Conservation (phyloP, 225 moss, liverwort and hornwort genomes). For the Physcomitrellopsis africana region DNA sequence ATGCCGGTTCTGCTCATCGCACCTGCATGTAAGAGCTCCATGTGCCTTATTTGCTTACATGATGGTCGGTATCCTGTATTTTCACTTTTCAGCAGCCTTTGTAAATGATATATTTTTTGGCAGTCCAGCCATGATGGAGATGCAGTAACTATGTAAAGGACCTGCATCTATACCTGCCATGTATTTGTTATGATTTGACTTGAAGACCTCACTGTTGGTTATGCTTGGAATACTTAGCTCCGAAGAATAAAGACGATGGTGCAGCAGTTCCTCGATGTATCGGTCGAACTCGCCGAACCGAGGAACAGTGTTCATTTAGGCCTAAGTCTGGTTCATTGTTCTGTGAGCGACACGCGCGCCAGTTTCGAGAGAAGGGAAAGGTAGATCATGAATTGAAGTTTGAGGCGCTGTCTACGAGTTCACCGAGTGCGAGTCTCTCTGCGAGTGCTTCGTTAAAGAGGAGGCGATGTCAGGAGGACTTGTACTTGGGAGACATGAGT, state of each 20-base stretch:
- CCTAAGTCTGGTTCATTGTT: constrained; percentile 57
- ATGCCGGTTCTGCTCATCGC: not conserved
- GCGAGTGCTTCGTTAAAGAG: constrained; percentile 21
- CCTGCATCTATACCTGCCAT: not conserved
- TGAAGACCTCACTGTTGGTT: constrained; percentile 26
- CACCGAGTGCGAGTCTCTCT: constrained; percentile 3
- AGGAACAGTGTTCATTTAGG: constrained; percentile 68
- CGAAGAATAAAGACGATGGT: constrained; percentile 18
- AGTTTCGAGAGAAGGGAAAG: constrained; percentile 34
- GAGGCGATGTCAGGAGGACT: constrained; percentile 30
- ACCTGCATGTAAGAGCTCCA: constrained; percentile 35
- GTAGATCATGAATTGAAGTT: constrained; percentile 13
- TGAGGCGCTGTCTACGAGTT: constrained; percentile 26
- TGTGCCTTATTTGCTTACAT: not conserved
- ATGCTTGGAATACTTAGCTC: constrained; percentile 30
- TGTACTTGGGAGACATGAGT: constrained; percentile 20
- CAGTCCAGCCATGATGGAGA: too few relatives aligned
- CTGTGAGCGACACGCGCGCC: constrained; percentile 61
- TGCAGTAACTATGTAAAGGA: not conserved
- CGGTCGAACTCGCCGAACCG: constrained; percentile 69
- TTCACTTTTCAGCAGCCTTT: constrained; percentile 4
- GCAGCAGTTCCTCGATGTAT: constrained; percentile 43
- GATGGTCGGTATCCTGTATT: not conserved
- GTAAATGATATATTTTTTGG: not conserved
- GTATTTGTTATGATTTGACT: not conserved